phyloP scores from a whole-genome alignment of 805 yeast genomes.

The Wickerhamomyces xylosicus region DNA sequence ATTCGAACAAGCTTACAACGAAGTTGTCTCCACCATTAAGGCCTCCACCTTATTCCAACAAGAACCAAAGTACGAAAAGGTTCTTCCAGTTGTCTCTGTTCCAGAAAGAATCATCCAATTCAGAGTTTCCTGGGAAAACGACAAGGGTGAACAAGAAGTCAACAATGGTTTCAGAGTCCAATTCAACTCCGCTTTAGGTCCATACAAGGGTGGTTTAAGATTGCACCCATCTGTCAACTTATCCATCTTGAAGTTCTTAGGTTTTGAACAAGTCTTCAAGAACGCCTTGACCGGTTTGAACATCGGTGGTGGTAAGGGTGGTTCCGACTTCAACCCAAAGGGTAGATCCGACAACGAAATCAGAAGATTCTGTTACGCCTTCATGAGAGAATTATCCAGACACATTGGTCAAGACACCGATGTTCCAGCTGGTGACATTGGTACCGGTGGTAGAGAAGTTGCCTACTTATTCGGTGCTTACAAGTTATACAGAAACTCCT shows the following conservation, averaged over 20 bases:
- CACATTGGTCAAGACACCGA: conserved; percentile 97
- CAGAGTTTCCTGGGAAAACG: conserved; percentile 98
- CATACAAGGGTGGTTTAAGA: conserved; percentile 98
- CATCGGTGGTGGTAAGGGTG: conserved; percentile 99
- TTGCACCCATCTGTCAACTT: conserved; percentile 96
- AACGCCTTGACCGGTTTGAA: conserved; percentile 93
- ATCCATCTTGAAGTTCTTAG: conserved; percentile 90
- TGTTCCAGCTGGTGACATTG: conserved; percentile 99
- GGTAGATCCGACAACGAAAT: conserved; percentile 88
- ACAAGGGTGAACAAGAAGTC: conserved; percentile 81
- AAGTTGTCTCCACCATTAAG: conserved; percentile 77
- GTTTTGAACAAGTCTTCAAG: conserved; percentile 97
- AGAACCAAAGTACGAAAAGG: conserved; percentile 84
- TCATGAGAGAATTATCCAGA: conserved; percentile 92
- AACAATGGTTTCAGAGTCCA: conserved; percentile 98
- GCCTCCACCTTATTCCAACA: conserved; percentile 84
- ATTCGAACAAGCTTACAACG: conserved; percentile 97
- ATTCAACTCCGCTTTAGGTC: conserved; percentile 96
- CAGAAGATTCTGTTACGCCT: conserved; percentile 92
- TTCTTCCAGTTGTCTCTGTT: conserved; percentile 79
- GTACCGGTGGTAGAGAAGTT: conserved; percentile 76
- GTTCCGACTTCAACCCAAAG: conserved; percentile 96
- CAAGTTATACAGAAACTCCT: conserved; percentile 82
- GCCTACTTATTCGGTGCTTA: conserved; percentile 93
- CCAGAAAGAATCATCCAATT: conserved; percentile 96